Conservation (phyloP, 352 stramenopile genomes). For the Pythium monospermum region DNA sequence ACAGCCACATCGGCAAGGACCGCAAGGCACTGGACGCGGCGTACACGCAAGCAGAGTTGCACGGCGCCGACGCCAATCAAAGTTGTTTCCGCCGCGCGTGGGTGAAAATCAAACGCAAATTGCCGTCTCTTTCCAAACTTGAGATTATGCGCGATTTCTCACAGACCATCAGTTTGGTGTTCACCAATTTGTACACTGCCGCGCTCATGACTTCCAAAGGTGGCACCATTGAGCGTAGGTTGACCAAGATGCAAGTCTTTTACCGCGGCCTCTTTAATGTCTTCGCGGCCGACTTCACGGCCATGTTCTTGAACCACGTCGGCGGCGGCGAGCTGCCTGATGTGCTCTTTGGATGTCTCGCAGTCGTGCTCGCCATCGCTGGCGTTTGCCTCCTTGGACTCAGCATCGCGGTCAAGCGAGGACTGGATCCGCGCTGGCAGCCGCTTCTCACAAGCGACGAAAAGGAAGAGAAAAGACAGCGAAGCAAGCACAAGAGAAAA, state of each 20-base stretch:
- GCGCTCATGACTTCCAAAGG: conserved; percentile 20
- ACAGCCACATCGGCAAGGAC: neutral
- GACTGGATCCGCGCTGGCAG: conserved; percentile 23
- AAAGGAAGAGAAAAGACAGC: neutral
- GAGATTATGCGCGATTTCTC: conserved; percentile 45
- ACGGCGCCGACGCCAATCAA: neutral
- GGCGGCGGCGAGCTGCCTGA: conserved; percentile 6
- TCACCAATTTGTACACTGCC: conserved; percentile 31
- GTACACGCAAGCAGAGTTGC: conserved; percentile 1
- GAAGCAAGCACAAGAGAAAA: conserved; percentile 21
- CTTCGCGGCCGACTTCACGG: conserved; percentile 23
- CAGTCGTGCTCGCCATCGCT: conserved; percentile 19
- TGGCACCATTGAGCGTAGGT: conserved; percentile 1
- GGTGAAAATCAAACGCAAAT: conserved; percentile 10
- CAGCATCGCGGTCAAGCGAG: conserved; percentile 11
- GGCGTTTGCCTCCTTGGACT: conserved; percentile 33
- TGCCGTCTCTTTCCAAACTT: conserved; percentile 36
- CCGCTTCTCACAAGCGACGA: conserved; percentile 16
- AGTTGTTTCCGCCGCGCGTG: neutral
- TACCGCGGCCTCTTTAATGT: conserved; percentile 26
- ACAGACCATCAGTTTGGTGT: conserved; percentile 36
- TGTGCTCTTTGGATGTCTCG: conserved; percentile 20
- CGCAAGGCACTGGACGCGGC: neutral
- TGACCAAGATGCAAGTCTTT: conserved; percentile 12
- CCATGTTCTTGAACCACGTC: conserved; percentile 8